Percentiles rank a stretch among this genome's conserved stretches.
These are phyloP conservation scores for Barnettozyma botsteinii DNA, from an alignment of 805 yeast genomes.

Conservation along the genomic window DNA sequence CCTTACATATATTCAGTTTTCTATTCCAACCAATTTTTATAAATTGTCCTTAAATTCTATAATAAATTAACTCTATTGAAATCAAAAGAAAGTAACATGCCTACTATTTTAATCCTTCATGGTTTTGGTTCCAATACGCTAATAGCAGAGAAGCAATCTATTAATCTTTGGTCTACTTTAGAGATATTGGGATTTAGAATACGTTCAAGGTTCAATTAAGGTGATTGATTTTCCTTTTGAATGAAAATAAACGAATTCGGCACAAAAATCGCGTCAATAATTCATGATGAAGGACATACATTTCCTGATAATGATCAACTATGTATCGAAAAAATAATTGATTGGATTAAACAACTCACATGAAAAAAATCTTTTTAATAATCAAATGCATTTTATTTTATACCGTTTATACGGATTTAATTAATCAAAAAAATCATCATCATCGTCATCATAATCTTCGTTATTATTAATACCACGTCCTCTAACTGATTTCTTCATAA, in stretches of 20 bases:
- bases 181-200: constrained; percentile 5
- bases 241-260: constrained; percentile 4
- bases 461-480: constrained; percentile 27
- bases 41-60: too few species aligned
- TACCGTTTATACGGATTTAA: not conserved
- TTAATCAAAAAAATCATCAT: constrained; percentile 46
- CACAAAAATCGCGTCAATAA: not conserved
- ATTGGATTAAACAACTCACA: constrained; percentile 8
- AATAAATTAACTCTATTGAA: too few species aligned
- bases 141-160: constrained; percentile 2
- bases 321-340: constrained; percentile 3
- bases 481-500: constrained; percentile 53
- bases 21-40: too few species aligned
- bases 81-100: too few species aligned
- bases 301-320: constrained; percentile 11
- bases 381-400: not conserved
- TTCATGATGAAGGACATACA: constrained; percentile 11
- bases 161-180: not conserved
- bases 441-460: constrained; percentile 38
- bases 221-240: constrained; percentile 5
- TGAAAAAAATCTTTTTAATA: not conserved
- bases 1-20: too few species aligned
- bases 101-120: constrained; percentile 3
- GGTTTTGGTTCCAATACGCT: constrained; percentile 5
- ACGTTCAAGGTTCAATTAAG: constrained; percentile 2